A percentile compares a stretch with the other conserved stretches of the same genome.
phyloP scores from a whole-genome alignment of 306 rosid species.

The Pueraria montana region DNA sequence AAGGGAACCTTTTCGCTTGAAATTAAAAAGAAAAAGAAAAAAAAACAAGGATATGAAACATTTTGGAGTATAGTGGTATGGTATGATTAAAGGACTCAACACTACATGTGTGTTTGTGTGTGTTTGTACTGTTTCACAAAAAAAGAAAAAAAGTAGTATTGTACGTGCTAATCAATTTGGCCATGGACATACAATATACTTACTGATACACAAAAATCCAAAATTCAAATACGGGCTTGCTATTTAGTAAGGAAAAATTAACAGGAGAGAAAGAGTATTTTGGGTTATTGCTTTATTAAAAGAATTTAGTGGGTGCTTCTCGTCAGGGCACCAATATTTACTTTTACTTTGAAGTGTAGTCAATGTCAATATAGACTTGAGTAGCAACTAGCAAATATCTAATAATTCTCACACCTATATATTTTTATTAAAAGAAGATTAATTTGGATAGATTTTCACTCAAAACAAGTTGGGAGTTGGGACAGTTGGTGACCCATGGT shows the following conservation, averaged over 20 bases:
- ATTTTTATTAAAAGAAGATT: background rate
- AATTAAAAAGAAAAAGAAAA: background rate
- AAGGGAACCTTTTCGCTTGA: background rate
- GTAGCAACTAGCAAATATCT: background rate
- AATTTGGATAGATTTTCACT: background rate
- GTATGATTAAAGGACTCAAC: background rate
- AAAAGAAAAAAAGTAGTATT: background rate
- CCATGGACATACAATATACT: background rate
- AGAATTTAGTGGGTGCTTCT: background rate
- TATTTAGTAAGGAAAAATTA: background rate
- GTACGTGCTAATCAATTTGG: background rate
- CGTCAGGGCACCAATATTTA: slow-evolving; percentile 11
- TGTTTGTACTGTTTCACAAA: background rate
- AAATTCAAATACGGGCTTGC: background rate
- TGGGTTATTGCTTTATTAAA: slow-evolving; percentile 10
- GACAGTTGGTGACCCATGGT: slow-evolving; percentile 12
- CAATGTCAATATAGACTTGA: slow-evolving; percentile 2
- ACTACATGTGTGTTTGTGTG: background rate
- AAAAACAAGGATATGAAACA: background rate
- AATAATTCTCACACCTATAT: background rate
- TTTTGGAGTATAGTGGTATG: slow-evolving; percentile 9
- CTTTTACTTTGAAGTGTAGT: background rate
- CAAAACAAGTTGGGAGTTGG: background rate
- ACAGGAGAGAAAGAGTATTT: background rate
- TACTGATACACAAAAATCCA: background rate